A percentile compares a stretch with the other conserved stretches of the same genome.
Conservation (phyloP, 73 alveolate species). For the Paramecium sexaurelia region DNA sequence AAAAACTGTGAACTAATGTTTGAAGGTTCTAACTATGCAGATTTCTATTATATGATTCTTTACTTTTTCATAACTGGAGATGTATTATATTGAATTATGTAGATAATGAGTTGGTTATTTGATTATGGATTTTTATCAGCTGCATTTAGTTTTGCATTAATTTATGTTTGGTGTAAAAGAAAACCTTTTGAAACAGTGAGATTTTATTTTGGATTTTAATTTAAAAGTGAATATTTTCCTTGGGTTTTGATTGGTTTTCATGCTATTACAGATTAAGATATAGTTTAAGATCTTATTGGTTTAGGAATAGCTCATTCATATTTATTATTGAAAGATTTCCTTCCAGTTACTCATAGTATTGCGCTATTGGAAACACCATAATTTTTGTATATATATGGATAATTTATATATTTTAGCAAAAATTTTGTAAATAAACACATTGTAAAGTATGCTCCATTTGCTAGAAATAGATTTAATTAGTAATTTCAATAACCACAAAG, state of each 20-base stretch:
- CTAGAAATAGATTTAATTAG: slow-evolving; percentile 39
- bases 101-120: slow-evolving; percentile 45
- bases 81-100: background rate
- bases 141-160: slow-evolving; percentile 41
- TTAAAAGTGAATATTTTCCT: slow-evolving; percentile 66
- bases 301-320: slow-evolving; percentile 52
- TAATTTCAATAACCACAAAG: background rate
- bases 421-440: slow-evolving; percentile 49
- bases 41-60: slow-evolving; percentile 27
- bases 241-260: slow-evolving; percentile 56
- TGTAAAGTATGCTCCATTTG: slow-evolving; percentile 30
- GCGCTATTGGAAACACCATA: slow-evolving; percentile 43
- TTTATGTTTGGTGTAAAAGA: slow-evolving; percentile 66
- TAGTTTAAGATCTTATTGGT: slow-evolving; percentile 41
- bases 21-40: slow-evolving; percentile 30
- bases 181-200: slow-evolving; percentile 66
- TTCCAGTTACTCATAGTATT: slow-evolving; percentile 56
- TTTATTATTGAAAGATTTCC: slow-evolving; percentile 29
- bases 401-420: background rate
- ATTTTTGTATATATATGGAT: slow-evolving; percentile 37
- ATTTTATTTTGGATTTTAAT: slow-evolving; percentile 53
- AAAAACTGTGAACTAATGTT: slow-evolving; percentile 3
- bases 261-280: slow-evolving; percentile 1
- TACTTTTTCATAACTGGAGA: slow-evolving; percentile 31
- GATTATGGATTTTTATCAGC: background rate